Conservation (phyloP, 345 rosid species). For the Arabis alpina region DNA sequence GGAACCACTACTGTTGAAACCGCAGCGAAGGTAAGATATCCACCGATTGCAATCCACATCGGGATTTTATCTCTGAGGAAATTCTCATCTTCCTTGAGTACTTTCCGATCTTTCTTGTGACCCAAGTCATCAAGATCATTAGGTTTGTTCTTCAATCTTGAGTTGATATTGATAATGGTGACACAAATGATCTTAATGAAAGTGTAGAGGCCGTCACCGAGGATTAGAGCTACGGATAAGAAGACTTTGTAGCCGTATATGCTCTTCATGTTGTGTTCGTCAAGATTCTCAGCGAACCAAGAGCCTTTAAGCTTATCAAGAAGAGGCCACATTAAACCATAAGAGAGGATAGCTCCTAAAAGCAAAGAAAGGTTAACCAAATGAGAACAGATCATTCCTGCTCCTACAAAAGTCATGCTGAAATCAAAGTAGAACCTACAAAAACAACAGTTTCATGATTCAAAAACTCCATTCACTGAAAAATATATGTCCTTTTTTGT, state of each 20-base stretch:
- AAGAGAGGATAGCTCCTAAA: slow-evolving; percentile 80
- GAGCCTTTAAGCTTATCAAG: slow-evolving; percentile 68
- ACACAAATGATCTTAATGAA: slow-evolving; percentile 64
- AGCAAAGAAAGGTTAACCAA: slow-evolving; percentile 85
- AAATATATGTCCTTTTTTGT: background rate
- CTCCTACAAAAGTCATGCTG: slow-evolving; percentile 81
- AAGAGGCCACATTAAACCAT: slow-evolving; percentile 93
- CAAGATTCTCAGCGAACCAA: slow-evolving; percentile 67
- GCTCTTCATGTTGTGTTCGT: slow-evolving; percentile 84
- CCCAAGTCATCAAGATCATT: slow-evolving; percentile 35
- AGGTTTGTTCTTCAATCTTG: slow-evolving; percentile 51
- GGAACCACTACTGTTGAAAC: slow-evolving; percentile 70
- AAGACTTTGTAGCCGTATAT: slow-evolving; percentile 96
- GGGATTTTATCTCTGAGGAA: slow-evolving; percentile 81
- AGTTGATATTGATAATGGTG: slow-evolving; percentile 55
- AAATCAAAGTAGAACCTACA: slow-evolving; percentile 88
- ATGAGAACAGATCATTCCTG: slow-evolving; percentile 95
- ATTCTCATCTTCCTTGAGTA: slow-evolving; percentile 58
- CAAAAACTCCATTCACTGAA: background rate
- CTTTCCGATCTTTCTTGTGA: slow-evolving; percentile 39
- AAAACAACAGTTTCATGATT: slow-evolving; percentile 1
- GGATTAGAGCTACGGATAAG: slow-evolving; percentile 77
- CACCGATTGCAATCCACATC: slow-evolving; percentile 65
- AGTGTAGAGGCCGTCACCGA: slow-evolving; percentile 93
- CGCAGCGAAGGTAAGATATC: slow-evolving; percentile 61